Evolutionary conservation across 129 eudicot genomes (phyloP).

Genomic region (Kitagawia praeruptora): DNA sequence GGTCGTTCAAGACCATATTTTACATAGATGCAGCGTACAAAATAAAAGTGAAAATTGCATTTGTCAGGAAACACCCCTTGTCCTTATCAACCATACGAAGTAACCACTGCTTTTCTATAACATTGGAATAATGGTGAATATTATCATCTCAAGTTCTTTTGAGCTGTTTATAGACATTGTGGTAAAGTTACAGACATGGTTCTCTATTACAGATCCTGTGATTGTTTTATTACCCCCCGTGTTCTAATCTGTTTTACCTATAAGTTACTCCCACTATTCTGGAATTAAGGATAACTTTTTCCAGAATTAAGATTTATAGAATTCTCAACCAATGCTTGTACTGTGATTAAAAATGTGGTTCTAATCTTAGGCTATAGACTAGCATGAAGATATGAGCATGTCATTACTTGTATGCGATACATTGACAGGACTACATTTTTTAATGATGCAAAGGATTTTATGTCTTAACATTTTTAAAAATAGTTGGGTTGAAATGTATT

Average conservation of each 20-base stretch:
- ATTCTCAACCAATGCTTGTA: not conserved
- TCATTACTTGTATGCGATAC: not conserved
- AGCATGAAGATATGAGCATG: not conserved
- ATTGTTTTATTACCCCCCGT: not conserved
- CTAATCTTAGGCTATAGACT: not conserved
- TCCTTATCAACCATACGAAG: not conserved
- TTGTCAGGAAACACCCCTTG: not conserved
- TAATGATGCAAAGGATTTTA: not conserved
- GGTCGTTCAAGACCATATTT: not conserved
- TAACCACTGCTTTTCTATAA: not conserved
- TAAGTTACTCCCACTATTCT: not conserved
- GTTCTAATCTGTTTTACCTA: not conserved
- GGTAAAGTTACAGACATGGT: not conserved
- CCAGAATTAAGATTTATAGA: not conserved
- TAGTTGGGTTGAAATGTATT: not conserved
- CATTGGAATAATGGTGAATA: not conserved
- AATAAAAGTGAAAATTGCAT: not conserved
- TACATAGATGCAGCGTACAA: not conserved
- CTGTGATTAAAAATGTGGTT: not conserved
- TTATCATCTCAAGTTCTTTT: not conserved
- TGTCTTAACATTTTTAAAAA: not conserved
- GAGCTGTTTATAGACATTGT: not conserved
- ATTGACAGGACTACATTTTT: not conserved
- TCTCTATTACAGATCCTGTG: not conserved
- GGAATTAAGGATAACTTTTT: not conserved